Evolutionary conservation across 371 early-diverging fungal species (phyloP).

Genomic region (Actinomortierella wolfii): DNA sequence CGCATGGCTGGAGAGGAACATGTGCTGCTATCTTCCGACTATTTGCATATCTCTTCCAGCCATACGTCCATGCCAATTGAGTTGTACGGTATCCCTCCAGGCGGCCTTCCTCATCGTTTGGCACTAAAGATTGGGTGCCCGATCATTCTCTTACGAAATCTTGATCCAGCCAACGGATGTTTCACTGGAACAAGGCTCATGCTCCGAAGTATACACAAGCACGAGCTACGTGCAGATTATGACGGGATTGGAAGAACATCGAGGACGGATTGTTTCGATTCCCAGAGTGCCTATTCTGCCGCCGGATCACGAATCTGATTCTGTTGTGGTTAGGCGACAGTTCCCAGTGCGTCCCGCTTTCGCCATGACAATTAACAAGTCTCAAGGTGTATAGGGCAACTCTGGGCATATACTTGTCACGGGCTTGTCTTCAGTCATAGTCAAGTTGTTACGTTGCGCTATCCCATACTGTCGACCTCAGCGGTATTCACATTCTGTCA

Average conservation of each 20-base stretch:
- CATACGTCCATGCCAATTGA: slow-evolving; percentile 3
- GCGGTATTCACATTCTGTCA: too few species aligned
- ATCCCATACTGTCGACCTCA: too few species aligned
- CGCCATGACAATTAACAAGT: slow-evolving; percentile 27
- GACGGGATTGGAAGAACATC: not conserved
- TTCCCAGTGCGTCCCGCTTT: slow-evolving; percentile 29
- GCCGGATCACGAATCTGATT: slow-evolving; percentile 3
- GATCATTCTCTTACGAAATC: slow-evolving; percentile 15
- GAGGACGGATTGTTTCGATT: not conserved
- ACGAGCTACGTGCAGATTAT: slow-evolving; percentile 5
- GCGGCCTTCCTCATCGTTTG: slow-evolving; percentile 27
- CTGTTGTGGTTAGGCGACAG: slow-evolving; percentile 7
- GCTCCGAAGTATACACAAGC: not conserved
- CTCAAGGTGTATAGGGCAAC: too few species aligned
- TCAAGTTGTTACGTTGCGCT: too few species aligned
- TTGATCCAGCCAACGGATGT: slow-evolving; percentile 13
- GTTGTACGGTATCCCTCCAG: slow-evolving; percentile 8
- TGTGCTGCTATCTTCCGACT: not conserved
- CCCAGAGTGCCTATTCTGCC: slow-evolving; percentile 10
- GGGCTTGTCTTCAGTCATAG: too few species aligned
- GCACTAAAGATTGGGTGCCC: slow-evolving; percentile 10
- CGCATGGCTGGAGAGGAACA: not conserved
- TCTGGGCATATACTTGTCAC: too few species aligned
- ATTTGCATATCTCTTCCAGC: not conserved
- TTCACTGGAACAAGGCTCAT: slow-evolving; percentile 24